phyloP scores from a whole-genome alignment of 768 basidiomycete genomes.

The Multifurca ochricompacta region DNA sequence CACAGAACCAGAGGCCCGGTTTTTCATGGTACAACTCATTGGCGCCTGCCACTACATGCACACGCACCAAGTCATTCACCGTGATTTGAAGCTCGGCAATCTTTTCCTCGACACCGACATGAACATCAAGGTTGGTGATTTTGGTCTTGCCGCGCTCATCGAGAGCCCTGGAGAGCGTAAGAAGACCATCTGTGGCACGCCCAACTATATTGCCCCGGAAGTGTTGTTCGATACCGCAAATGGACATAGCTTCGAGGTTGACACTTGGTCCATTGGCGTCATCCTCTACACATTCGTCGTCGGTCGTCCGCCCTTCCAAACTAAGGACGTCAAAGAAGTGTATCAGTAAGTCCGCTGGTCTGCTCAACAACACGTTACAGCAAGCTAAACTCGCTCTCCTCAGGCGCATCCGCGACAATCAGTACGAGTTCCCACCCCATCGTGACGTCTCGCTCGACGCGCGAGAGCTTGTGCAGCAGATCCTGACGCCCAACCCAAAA shows the following conservation, averaged over 20 bases:
- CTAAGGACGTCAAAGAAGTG: slow-evolving; percentile 94
- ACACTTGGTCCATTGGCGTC: slow-evolving; percentile 96
- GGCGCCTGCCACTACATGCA: slow-evolving; percentile 99
- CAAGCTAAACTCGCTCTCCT: slow-evolving; percentile 1
- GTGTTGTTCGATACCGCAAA: slow-evolving; percentile 93
- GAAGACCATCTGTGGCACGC: slow-evolving; percentile 98
- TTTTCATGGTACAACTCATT: slow-evolving; percentile 89
- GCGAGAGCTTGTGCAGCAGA: slow-evolving; percentile 70
- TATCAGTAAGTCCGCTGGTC: slow-evolving; percentile 59
- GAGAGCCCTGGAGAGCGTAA: slow-evolving; percentile 95
- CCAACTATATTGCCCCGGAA: slow-evolving; percentile 98
- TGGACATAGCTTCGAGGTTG: slow-evolving; percentile 97
- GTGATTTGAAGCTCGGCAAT: slow-evolving; percentile 95
- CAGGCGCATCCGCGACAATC: slow-evolving; percentile 88
- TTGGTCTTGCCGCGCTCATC: slow-evolving; percentile 93
- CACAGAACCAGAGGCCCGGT: slow-evolving; percentile 88
- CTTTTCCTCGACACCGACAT: slow-evolving; percentile 85
- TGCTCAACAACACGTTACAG: background rate
- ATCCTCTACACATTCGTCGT: slow-evolving; percentile 92
- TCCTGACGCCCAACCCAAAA: slow-evolving; percentile 79
- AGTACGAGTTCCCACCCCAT: slow-evolving; percentile 86
- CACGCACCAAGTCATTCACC: slow-evolving; percentile 91
- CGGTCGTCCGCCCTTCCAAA: slow-evolving; percentile 97
- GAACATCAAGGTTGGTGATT: slow-evolving; percentile 97
- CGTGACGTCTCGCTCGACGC: slow-evolving; percentile 63